Conservation (phyloP, 2,329 filamentous ascomycete genomes). For the Pseudocercospora cruenta region DNA sequence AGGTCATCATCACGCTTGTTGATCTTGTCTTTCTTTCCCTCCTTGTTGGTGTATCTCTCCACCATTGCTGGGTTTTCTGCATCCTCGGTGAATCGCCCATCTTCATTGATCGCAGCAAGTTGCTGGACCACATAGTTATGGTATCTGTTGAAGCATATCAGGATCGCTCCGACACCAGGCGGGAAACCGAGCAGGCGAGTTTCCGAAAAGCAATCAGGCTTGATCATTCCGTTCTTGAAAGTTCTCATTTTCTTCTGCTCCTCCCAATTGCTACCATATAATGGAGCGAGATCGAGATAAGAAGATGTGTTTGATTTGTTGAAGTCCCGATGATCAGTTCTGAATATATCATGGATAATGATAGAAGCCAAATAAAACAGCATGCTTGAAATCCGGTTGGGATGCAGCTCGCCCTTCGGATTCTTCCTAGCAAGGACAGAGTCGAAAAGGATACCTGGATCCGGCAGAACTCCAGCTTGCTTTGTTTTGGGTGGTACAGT, state of each 20-base stretch:
- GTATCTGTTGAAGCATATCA: constrained; percentile 73
- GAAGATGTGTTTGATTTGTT: constrained; percentile 70
- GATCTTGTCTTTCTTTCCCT: constrained; percentile 17
- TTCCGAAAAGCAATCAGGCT: constrained; percentile 71
- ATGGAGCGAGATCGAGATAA: constrained; percentile 72
- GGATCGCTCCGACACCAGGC: constrained; percentile 67
- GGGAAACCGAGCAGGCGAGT: constrained; percentile 68
- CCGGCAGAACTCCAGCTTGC: constrained; percentile 64
- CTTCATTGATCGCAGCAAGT: constrained; percentile 83
- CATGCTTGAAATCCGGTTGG: constrained; percentile 73
- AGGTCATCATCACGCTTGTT: constrained; percentile 51
- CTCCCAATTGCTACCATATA: constrained; percentile 71
- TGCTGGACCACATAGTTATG: constrained; percentile 85
- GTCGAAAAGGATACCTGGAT: constrained; percentile 70
- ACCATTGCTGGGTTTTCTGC: constrained; percentile 49
- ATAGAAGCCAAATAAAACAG: constrained; percentile 76
- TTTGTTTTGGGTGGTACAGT: constrained; percentile 62
- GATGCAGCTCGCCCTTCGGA: constrained; percentile 63
- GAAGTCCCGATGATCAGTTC: constrained; percentile 65
- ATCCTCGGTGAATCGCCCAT: constrained; percentile 74
- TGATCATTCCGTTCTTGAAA: constrained; percentile 68
- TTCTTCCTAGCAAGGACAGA: constrained; percentile 65
- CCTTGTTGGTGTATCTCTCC: constrained; percentile 38
- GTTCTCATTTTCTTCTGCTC: constrained; percentile 69
- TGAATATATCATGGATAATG: constrained; percentile 65